Base-by-base conservation (phyloP, 140 eudicot genomes). In the Erigeron philadelphicus region DNA sequence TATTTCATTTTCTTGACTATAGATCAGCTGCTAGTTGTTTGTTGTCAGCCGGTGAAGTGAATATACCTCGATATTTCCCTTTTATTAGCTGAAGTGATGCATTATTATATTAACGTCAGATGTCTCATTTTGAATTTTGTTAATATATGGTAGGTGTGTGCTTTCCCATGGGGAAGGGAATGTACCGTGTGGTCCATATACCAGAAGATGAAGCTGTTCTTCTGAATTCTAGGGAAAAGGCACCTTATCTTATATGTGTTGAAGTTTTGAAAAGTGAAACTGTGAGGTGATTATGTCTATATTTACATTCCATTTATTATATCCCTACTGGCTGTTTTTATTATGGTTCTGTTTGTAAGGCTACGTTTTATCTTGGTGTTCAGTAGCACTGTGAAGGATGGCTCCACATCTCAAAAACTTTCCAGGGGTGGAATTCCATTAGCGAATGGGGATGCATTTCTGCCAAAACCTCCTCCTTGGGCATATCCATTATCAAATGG, bases 391-490 rank as follows among this genome's bases (percentile, higher is more conserved):
- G 78, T 84, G 68, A 93, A 89, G 80, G 96, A 93, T 73, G 72
- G 82, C 23, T 69, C 86, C 31, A 83, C 77, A 63, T 62, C 88
- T 71, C 93, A 93, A 57, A 89, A 89, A 78, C 92, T 93, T 53
- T 89, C 96, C 10, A 85, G 64, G 76, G 98, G 90, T 73, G 98
- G 98, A 71, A 93, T 93, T 64, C 98, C 98, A 44, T 78, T 93
- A 65, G 98, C 98, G 9, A 89, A 93, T 74, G 96, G 98, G 61
- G 97, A 89, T 80, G 98, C 96, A 60, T 82, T 93, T 48, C 52
- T 93, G 72, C 97, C 95, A n/a, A 89, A 89, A 86, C 97, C 97
- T 55, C 98, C 98, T 76, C 98, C 98, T 42, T 93, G 98, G 98
- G 98, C 98, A 13, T 89, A 89, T 73, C 97, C 98, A 10, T 62